Base-by-base conservation (phyloP, 352 stramenopile genomes). In the Aphanomyces euteiches region DNA sequence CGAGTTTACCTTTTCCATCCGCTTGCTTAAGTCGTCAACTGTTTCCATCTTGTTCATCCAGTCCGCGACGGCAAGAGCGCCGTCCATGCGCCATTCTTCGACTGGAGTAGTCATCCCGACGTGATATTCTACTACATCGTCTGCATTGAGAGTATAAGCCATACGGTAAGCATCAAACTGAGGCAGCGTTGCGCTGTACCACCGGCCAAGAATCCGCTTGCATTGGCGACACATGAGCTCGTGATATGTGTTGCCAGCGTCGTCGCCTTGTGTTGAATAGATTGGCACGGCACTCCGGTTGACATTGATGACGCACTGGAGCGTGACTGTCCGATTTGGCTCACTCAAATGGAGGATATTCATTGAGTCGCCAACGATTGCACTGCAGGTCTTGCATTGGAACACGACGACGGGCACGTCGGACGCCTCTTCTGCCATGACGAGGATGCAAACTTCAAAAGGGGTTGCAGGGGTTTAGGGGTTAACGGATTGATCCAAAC, bases 301-400 rank as follows among this genome's bases (percentile, higher is more conserved):
- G 68, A 92, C 78, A 65, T 93, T 92, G 38, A 83, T 85, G 41
- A 87, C 85, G 41, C 80, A 83, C 71, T 78, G 87, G 63, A 95
- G 75, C 40, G 87, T 93, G 39, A 95, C 75, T 3, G 92, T 82
- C 73, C 87, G 76, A 57, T 90, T 75, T 47, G 89, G 76, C 7
- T 83, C 78, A 13, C 83, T 95, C n/a, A 84, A 90, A 58, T 79
- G 81, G 66, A 93, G 79, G 39, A 93, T 91, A 41, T 83, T 78
- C 66, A 92, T 92, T 53, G 85, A 93, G 73, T 95, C 87, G 19
- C 85, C 85, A 34, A 95, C 88, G 61, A 95, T 92, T 37, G 81
- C 88, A 36, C 87, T 79, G 47, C 87, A 95, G 19, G 84, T 93
- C 74, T 74, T 87, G 73, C 87, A 95, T 68, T 93, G 85, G 67